Conservation (phyloP, 345 rosid genomes). For the Salix caprea region DNA sequence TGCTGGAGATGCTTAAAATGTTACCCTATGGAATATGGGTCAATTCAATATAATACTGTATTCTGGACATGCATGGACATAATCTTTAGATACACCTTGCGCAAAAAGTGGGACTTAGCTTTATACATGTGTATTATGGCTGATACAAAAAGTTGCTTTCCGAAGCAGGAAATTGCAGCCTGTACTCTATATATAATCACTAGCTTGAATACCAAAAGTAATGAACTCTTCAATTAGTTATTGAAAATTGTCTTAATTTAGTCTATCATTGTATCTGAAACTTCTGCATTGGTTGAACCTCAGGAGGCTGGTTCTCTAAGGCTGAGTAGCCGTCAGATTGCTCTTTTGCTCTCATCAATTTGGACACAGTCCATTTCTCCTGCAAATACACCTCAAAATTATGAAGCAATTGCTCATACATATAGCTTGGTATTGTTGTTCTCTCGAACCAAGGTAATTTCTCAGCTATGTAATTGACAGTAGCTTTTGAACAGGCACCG, state of each 20-base stretch:
- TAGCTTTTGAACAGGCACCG: neutral
- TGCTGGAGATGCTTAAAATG: neutral
- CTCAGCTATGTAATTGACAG: constrained; percentile 6
- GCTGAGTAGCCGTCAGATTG: constrained; percentile 89
- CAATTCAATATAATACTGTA: neutral
- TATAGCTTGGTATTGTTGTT: constrained; percentile 83
- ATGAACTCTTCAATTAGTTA: constrained; percentile 5
- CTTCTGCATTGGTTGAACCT: constrained; percentile 10
- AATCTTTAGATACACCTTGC: neutral
- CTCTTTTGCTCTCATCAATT: constrained; percentile 83
- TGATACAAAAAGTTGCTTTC: neutral
- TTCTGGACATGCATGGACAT: neutral
- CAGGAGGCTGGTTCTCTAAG: constrained; percentile 72
- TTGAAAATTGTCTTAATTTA: neutral
- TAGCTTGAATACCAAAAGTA: constrained; percentile 4
- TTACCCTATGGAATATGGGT: neutral
- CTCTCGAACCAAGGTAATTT: constrained; percentile 81
- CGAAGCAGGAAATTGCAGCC: neutral
- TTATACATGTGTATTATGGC: neutral
- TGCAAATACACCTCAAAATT: constrained; percentile 78
- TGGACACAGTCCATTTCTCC: constrained; percentile 95
- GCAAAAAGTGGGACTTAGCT: neutral
- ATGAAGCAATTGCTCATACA: constrained; percentile 91
- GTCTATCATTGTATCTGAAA: constrained; percentile 7
- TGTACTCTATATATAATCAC: constrained; percentile 4